phyloP scores from a whole-genome alignment of 2,329 filamentous ascomycete species.

The Penicillium sp. region DNA sequence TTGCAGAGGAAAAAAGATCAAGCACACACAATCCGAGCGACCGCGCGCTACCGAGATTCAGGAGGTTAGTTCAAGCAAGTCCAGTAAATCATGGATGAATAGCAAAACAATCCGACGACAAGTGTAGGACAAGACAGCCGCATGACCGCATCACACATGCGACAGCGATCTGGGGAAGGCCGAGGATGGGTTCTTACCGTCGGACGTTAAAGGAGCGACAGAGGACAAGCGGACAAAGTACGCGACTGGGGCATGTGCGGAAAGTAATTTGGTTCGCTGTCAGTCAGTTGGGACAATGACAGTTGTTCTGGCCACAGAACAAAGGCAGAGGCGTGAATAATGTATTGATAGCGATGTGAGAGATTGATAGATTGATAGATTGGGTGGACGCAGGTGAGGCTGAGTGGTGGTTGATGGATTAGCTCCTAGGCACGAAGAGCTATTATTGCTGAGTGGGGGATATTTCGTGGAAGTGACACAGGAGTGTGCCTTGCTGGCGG shows the following conservation, averaged over 20 bases:
- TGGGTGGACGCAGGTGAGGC: neutral
- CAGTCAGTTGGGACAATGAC: neutral
- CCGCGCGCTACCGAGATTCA: constrained; percentile 22
- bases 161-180: neutral
- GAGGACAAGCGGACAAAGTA: constrained; percentile 20
- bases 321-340: neutral
- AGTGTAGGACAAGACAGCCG: neutral
- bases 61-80: neutral
- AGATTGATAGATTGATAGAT: neutral
- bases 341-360: neutral
- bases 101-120: neutral
- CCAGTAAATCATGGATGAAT: neutral
- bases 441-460: constrained; percentile 2
- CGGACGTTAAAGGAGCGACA: constrained; percentile 30
- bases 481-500: constrained; percentile 15
- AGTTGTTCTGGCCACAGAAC: neutral
- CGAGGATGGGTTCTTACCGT: constrained; percentile 24
- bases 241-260: constrained; percentile 12
- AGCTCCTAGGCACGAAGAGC: neutral
- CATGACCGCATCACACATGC: neutral
- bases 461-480: neutral
- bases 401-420: neutral
- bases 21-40: constrained; percentile 22
- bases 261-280: neutral
- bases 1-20: constrained; percentile 16